Conservation (phyloP, 495 filamentous ascomycete species). For the Baudoinia panamericana region DNA sequence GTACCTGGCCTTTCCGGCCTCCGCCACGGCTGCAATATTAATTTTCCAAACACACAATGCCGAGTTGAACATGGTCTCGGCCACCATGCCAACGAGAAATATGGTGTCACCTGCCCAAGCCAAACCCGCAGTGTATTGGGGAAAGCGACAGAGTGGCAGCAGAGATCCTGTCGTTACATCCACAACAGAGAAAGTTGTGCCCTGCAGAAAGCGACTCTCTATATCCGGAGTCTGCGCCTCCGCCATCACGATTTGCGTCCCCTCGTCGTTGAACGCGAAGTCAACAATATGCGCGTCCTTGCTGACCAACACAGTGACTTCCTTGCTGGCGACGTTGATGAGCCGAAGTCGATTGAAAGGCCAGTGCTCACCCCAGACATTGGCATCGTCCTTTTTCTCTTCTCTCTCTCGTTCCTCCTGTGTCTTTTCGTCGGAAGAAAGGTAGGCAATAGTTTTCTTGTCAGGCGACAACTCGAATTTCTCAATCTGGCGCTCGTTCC, state of each 20-base stretch:
- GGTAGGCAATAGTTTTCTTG: constrained; percentile 21
- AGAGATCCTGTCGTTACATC: neutral
- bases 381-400: constrained; percentile 36
- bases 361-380: constrained; percentile 38
- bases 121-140: no score
- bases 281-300: constrained; percentile 5
- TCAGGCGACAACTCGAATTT: constrained; percentile 19
- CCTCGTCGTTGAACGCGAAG: constrained; percentile 12
- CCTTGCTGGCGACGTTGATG: constrained; percentile 10
- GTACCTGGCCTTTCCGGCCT: neutral
- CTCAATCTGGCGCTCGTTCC: constrained; percentile 15
- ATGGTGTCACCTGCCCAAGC: constrained; percentile 3
- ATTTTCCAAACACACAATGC: neutral
- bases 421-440: constrained; percentile 23
- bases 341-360: constrained; percentile 10
- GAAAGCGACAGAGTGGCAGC: no score
- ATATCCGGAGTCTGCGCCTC: neutral
- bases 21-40: neutral
- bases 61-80: neutral
- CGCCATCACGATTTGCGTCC: constrained; percentile 3
- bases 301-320: constrained; percentile 4
- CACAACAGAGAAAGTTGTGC: constrained; percentile 2
- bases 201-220: neutral
- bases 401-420: constrained; percentile 11
- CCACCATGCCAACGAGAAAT: constrained; percentile 5